Conservation (phyloP, 2,329 filamentous ascomycete species). For the Coniochaeta sp. region DNA sequence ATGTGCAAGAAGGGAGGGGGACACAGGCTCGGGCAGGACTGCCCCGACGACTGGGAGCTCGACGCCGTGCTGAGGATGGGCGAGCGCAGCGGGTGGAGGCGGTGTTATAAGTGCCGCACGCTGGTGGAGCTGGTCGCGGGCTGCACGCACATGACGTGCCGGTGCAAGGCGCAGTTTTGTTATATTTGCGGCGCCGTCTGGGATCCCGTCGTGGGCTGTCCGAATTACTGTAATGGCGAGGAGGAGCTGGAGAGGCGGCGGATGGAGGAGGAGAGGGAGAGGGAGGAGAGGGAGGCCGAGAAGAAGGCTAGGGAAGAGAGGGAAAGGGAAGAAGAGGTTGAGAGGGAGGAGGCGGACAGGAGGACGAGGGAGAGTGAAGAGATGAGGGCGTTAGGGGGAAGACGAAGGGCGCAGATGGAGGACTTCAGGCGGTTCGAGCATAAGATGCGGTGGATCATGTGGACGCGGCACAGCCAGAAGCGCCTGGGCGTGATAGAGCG, state of each 20-base stretch:
- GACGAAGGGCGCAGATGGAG: conserved; percentile 43
- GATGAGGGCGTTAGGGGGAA: conserved; percentile 34
- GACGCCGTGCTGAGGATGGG: conserved; percentile 55
- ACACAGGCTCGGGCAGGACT: conserved; percentile 52
- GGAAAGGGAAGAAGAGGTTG: conserved; percentile 32
- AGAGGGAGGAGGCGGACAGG: conserved; percentile 35
- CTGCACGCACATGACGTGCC: conserved; percentile 57
- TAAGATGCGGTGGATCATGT: conserved; percentile 42
- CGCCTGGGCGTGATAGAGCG: conserved; percentile 39
- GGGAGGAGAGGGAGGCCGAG: conserved; percentile 39
- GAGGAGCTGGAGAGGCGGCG: conserved; percentile 46
- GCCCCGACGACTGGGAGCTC: conserved; percentile 55
- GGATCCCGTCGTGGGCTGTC: conserved; percentile 48
- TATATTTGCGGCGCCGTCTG: conserved; percentile 57
- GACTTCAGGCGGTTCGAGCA: conserved; percentile 44
- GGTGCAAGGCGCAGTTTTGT: conserved; percentile 64
- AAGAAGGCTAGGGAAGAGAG: conserved; percentile 35
- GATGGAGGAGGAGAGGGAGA: conserved; percentile 38
- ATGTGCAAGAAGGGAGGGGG: conserved; percentile 54
- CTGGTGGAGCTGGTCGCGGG: conserved; percentile 56
- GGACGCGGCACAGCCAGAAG: conserved; percentile 39
- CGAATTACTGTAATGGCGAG: conserved; percentile 50
- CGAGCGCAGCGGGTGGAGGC: conserved; percentile 53
- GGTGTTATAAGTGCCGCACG: conserved; percentile 60
- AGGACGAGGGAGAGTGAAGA: conserved; percentile 36